Conservation (phyloP, 176 grass and related monocot genomes). For the Chrysopogon serrulatus region DNA sequence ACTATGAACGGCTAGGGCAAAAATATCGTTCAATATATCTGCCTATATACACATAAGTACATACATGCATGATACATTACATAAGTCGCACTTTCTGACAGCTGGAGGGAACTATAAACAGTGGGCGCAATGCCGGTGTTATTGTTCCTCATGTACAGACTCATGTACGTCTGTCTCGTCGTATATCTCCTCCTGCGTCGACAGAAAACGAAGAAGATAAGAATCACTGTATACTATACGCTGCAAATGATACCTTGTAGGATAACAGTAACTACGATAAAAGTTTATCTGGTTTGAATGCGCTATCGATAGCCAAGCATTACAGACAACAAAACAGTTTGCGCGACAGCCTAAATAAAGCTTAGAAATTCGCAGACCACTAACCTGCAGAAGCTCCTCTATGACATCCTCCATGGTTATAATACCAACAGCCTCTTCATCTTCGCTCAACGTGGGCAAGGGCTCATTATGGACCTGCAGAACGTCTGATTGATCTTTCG, state of each 20-base stretch:
- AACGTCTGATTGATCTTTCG: conserved; percentile 51
- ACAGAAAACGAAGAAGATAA: not conserved
- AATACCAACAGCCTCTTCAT: conserved; percentile 84
- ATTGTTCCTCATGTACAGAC: conserved; percentile 67
- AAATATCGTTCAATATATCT: not conserved
- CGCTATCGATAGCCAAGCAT: not conserved
- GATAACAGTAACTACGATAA: not conserved
- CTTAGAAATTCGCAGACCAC: not conserved
- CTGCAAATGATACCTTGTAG: not conserved
- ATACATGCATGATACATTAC: not conserved
- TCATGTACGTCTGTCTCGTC: conserved; percentile 91
- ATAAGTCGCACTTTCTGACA: not conserved
- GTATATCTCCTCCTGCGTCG: conserved; percentile 85
- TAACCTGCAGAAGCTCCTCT: conserved; percentile 96
- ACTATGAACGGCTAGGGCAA: not conserved
- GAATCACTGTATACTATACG: not conserved
- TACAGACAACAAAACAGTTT: not conserved
- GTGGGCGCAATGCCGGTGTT: not conserved
- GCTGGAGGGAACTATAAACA: not conserved
- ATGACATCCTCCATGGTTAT: conserved; percentile 99
- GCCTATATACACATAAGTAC: conserved; percentile 1
- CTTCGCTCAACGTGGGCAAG: conserved; percentile 56
- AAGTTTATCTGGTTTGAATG: not conserved
- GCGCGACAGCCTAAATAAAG: not conserved
- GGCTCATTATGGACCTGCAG: conserved; percentile 62